Evolutionary conservation across 768 basidiomycete species (phyloP).

Genomic region (Erythrobasidium yunnanense): DNA sequence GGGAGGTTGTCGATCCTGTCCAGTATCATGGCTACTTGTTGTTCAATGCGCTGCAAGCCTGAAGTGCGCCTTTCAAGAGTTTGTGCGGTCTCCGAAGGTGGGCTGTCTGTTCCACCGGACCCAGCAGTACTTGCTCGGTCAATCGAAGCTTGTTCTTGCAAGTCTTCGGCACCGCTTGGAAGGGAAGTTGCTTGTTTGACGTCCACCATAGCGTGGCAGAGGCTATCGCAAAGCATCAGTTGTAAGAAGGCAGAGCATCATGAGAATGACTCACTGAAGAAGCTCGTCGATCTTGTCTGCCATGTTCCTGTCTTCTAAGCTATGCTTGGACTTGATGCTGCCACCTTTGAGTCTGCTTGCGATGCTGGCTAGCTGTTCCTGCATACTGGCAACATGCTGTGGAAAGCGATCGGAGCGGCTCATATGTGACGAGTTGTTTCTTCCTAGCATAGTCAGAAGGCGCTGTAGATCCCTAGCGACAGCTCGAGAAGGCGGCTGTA

Average conservation of each 20-base stretch:
- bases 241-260: too few species aligned
- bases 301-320: neutral
- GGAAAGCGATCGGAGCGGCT: neutral
- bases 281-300: neutral
- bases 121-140: too few species aligned
- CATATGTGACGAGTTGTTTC: constrained; percentile 9
- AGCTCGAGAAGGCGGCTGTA: constrained; percentile 2
- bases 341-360: neutral
- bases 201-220: too few species aligned
- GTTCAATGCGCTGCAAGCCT: constrained; percentile 14
- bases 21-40: neutral
- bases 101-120: constrained; percentile 15
- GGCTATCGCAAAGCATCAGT: too few species aligned
- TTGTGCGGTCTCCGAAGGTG: neutral
- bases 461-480: constrained; percentile 28
- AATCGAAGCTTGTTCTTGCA: too few species aligned
- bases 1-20: neutral
- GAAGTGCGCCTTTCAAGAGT: constrained; percentile 4
- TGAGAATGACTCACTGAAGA: neutral
- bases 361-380: constrained; percentile 22
- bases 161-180: too few species aligned
- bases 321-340: neutral
- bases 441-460: constrained; percentile 26
- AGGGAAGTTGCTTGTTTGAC: too few species aligned
- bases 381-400: constrained; percentile 22